Base-by-base conservation (phyloP, 148 eudicot genomes). In the Nyssa sinensis region DNA sequence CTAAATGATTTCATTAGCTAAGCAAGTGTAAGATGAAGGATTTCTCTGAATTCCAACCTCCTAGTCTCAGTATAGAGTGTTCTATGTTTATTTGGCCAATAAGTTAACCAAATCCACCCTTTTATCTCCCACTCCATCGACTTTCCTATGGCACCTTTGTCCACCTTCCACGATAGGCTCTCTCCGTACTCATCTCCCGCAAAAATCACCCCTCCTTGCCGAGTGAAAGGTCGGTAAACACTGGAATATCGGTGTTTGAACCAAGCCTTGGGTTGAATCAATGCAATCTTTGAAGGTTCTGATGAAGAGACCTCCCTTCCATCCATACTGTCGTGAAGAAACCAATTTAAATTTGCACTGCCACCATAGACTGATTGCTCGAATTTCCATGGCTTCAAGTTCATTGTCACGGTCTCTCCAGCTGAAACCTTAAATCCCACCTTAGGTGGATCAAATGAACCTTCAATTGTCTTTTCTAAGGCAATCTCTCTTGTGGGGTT, bases 281-380 rank as follows among this genome's bases (percentile, higher is more conserved):
- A 32, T 3, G 88, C 80, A 34, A 83, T 60, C n/a, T 78, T 84
- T 0, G 97, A 94, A 16, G 97, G 98, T 71, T 79, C 81, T 2
- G 93, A 79, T 0, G 97, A 88, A 76, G 85, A 87, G 0, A 94
- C 98, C 88, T 94, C 98, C 66, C 85, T 85, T 5, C 98, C 98
- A 17, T 84, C 78, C 0, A 17, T 75, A 59, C 78, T 73, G 64
- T 94, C 98, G 24, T 94, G 89, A 10, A 94, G 81, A 64, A 84
- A 88, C 98, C 98, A 94, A 67, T 84, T 92, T 68, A 94, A 67
- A 7, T 81, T 84, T 2, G 81, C 98, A 0, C 83, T 87, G 74
- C 84, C 81, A 0, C 92, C 98, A 2, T 74, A 69, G 1, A 85
- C 97, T 4, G 92, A 92, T 73, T 90, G 91, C 83, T 94, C 97